These are phyloP conservation scores for Nemophila menziesii DNA, from an alignment of 257 asterid genomes.

Conservation along the genomic window DNA sequence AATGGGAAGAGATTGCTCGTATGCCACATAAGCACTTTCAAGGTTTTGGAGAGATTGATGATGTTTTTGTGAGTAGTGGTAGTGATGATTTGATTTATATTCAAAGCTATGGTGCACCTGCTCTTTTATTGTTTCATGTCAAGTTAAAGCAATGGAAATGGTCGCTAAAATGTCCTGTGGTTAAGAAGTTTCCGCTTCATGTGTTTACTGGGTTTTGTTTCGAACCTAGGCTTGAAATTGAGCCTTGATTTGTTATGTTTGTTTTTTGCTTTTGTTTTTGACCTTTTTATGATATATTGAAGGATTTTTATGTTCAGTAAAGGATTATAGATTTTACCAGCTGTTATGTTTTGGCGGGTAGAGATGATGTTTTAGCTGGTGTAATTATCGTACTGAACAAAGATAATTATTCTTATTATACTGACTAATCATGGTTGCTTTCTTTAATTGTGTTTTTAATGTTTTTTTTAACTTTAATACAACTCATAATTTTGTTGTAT, in stretches of 20 bases:
- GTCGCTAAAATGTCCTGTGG: slow-evolving; percentile 84
- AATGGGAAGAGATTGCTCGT: slow-evolving; percentile 67
- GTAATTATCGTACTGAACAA: background rate
- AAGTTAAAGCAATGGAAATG: slow-evolving; percentile 70
- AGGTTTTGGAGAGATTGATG: slow-evolving; percentile 94
- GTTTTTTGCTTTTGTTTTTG: slow-evolving; percentile 3
- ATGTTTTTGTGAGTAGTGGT: slow-evolving; percentile 91
- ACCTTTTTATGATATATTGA: slow-evolving; percentile 11
- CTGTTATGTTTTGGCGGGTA: slow-evolving; percentile 11
- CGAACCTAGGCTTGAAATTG: slow-evolving; percentile 68
- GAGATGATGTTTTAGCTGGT: background rate
- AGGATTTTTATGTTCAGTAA: slow-evolving; percentile 15
- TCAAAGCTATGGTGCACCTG: slow-evolving; percentile 82
- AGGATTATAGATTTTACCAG: slow-evolving; percentile 23
- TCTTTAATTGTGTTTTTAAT: background rate
- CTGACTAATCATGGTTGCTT: background rate
- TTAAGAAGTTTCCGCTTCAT: slow-evolving; percentile 87
- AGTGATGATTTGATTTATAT: slow-evolving; percentile 69
- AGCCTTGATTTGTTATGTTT: slow-evolving; percentile 34
- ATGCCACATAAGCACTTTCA: slow-evolving; percentile 85
- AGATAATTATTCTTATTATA: background rate
- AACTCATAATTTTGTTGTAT: background rate
- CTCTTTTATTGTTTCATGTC: slow-evolving; percentile 63
- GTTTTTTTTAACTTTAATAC: background rate
- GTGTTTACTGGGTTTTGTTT: slow-evolving; percentile 92